A percentile compares a stretch with the other conserved stretches of the same genome.
Evolutionary conservation across 305 asterid species (phyloP).

Genomic region (Solanum hybrid): DNA sequence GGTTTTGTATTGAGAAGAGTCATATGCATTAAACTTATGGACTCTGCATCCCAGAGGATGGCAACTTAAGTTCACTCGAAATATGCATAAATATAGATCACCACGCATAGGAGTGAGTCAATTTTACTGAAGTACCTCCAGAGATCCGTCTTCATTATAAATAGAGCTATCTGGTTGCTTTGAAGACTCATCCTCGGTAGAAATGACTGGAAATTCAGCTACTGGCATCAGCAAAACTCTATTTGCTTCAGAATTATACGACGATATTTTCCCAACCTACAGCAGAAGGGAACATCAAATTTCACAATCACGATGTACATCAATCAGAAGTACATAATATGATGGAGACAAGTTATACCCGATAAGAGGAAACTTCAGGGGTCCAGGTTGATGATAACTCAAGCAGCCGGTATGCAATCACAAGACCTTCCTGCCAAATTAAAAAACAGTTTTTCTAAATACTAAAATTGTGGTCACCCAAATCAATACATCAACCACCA

Average conservation of each 20-base stretch:
- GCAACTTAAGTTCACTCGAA: neutral
- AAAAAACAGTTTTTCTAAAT: neutral
- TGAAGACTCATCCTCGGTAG: conserved; percentile 21
- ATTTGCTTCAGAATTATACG: conserved; percentile 37
- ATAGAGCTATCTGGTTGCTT: conserved; percentile 36
- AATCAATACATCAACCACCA: neutral
- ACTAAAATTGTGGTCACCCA: neutral
- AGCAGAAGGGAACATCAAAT: conserved; percentile 13
- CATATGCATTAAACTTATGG: neutral
- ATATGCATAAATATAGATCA: neutral
- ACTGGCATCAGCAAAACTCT: conserved; percentile 25
- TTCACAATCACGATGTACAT: conserved; percentile 2
- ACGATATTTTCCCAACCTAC: conserved; percentile 74
- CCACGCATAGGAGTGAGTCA: neutral
- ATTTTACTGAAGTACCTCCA: conserved; percentile 46
- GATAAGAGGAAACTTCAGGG: conserved; percentile 70
- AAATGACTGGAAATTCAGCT: no score
- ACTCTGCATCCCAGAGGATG: neutral
- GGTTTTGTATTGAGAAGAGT: conserved; percentile 10
- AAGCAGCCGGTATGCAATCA: conserved; percentile 69
- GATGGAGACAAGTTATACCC: conserved; percentile 38
- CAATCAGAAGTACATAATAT: conserved; percentile 4
- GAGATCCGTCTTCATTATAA: conserved; percentile 73
- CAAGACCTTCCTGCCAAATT: conserved; percentile 68
- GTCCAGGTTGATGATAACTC: conserved; percentile 92